Evolutionary conservation across 2,329 filamentous ascomycete species (phyloP), one percentile per base, ranked within the genome.

Genomic region (Ploettnerulaceae sp.): DNA sequence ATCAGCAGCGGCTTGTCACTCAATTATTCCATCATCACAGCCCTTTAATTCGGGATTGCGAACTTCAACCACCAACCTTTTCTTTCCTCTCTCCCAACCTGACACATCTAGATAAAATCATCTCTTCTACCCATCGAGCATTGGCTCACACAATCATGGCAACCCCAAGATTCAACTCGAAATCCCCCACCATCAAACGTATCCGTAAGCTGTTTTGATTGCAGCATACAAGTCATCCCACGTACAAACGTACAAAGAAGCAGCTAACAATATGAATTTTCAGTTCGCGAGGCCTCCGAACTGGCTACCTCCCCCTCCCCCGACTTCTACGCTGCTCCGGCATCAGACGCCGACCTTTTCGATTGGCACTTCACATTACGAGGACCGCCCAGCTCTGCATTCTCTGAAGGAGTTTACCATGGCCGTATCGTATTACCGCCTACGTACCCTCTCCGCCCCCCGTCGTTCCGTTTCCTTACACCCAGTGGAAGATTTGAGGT

Each of bases 341-440:
- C 70, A 29, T 79, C 91, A 52, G 91, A 97, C 64, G 75, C 80
- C 24, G 89, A 97, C 68, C 82, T 98, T 44, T 95, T 95, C 69
- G 90, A 97, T 69, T 98, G 93, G 93, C 93, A 98, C 72, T 98
- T 97, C 70, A 98, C 93, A 0, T 75, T 98, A n/a, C 81, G 84
- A 41, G 93, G 93, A 0, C 90, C 91, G 0, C 91, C 91, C 24
- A 90, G 89, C 0, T 79, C 83, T 28, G 40, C 54, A 4, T 62
- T 55, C 44, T 45, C 54, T 1, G 71, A 75, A 24, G 93, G 93
- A 37, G 79, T 96, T 61, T 98, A 97, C 71, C 93, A 98, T 68
- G 93, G 93, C 48, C 89, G 91, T 62, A 97, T 98, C 65, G 78
- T 90, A 29, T 81, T 98, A 1, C 93, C 93, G 1, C 79, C 89